Evolutionary conservation across 2,329 filamentous ascomycete species (phyloP), one percentile per base, ranked within the genome.

Genomic region (Colletotrichum orchidophilum): DNA sequence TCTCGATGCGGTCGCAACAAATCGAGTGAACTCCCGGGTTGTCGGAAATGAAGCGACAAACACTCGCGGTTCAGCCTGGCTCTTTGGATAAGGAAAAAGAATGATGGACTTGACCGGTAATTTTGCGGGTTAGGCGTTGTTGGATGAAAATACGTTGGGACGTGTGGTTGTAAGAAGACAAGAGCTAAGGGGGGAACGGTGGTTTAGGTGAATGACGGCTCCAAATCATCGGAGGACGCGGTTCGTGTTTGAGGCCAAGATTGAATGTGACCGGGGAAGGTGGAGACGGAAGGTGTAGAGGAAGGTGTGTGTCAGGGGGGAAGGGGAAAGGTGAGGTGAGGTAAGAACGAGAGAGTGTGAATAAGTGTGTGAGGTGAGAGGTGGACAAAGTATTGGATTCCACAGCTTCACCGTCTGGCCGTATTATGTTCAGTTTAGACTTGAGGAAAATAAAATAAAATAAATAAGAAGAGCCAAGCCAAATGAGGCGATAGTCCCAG

Each of bases 171-270:
- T 70, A 63, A 54, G 42, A 70, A 66, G 67, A 49, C 57, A 64
- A 61, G 27, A 63, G 59, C 26, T 53, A 46, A 70, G 62, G 62
- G 60, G 67, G 46, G 35, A 31, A 13, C 24, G 62, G 33, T 3
- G 52, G 53, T 33, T 27, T 52, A 27, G 59, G n/a, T 46, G 27
- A 35, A 33, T 50, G 59, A 52, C 46, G 42, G 58, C 27, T 46
- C 58, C 58, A 50, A 50, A 61, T 27, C 27, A 33, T 33, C 57
- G 68, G 64, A 27, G 64, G 58, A 52, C 42, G 68, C 58, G 63
- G 67, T 71, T 67, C 63, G 68, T 68, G 68, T 71, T 71, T 68
- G 64, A 71, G 68, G 64, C 57, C 64, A 68, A 71, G 68, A 62
- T 60, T 68, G 39, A 58, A 46, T 58, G 57, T 66, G 64, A 62